These are phyloP conservation scores for Pichia sp. DNA, from an alignment of 1,139 yeast genomes.

Conservation along the genomic window DNA sequence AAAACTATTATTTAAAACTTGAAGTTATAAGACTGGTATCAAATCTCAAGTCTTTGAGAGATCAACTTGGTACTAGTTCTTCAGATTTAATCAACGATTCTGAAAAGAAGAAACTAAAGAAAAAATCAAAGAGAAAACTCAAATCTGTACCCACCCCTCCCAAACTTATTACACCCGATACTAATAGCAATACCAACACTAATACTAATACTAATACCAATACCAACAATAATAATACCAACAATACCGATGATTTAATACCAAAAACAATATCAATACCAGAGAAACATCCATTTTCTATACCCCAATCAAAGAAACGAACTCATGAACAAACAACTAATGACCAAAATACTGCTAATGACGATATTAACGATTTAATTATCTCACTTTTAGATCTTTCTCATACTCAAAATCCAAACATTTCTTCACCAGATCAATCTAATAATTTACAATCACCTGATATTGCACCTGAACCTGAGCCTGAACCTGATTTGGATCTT, in stretches of 20 bases:
- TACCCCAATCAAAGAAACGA: slow-evolving; percentile 6
- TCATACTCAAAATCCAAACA: slow-evolving; percentile 19
- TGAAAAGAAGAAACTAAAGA: neutral
- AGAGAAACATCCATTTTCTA: neutral
- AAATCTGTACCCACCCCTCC: neutral
- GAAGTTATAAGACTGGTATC: slow-evolving; percentile 31
- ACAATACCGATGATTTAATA: too few relatives aligned
- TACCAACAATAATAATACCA: neutral
- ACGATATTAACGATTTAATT: slow-evolving; percentile 28
- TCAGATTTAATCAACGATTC: neutral
- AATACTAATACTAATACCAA: neutral
- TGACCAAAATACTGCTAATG: neutral
- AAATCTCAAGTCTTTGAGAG: slow-evolving; percentile 26
- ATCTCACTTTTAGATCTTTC: slow-evolving; percentile 27
- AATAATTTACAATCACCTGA: neutral
- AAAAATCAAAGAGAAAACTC: slow-evolving; percentile 2
- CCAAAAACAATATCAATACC: neutral
- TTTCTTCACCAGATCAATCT: neutral
- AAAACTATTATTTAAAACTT: slow-evolving; percentile 29
- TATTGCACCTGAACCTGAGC: neutral
- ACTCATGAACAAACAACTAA: slow-evolving; percentile 17
- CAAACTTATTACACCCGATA: too few relatives aligned
- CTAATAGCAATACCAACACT: neutral
- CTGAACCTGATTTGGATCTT: slow-evolving; percentile 3
- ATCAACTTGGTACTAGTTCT: slow-evolving; percentile 8